phyloP scores from a whole-genome alignment of 225 moss, liverwort and hornwort genomes.

The Pseudisothecium myosuroides region DNA sequence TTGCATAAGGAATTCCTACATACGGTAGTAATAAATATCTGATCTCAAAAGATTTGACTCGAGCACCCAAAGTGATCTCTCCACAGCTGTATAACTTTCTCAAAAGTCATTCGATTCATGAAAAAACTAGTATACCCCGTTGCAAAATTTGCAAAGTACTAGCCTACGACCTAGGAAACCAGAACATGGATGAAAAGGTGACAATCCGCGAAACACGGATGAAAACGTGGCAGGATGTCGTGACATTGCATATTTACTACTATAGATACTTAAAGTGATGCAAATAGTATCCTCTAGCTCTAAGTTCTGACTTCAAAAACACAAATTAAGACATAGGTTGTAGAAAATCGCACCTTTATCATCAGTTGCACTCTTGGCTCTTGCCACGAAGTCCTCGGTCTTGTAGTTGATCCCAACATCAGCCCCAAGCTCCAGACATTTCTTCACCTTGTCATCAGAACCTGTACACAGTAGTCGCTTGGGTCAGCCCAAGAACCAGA shows the following conservation, averaged over 20 bases:
- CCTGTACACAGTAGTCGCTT: not conserved
- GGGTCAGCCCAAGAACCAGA: not conserved
- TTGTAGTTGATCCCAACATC: conserved; percentile 84
- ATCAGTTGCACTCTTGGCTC: conserved; percentile 39
- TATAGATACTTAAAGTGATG: not conserved
- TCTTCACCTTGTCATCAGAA: conserved; percentile 51
- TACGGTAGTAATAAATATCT: not conserved
- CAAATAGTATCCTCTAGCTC: not conserved
- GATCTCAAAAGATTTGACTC: not conserved
- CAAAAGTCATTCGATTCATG: not conserved
- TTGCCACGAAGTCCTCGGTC: conserved; percentile 64
- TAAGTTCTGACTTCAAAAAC: not conserved
- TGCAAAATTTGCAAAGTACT: not conserved
- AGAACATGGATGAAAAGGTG: not conserved
- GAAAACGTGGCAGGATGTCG: not conserved
- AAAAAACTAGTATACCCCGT: not conserved
- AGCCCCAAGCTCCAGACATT: conserved; percentile 61
- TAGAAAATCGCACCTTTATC: conserved; percentile 42
- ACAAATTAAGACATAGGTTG: not conserved
- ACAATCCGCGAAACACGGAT: not conserved
- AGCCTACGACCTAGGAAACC: not conserved
- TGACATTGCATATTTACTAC: not conserved
- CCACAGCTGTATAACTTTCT: not conserved
- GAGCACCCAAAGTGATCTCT: not conserved
- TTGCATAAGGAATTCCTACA: not conserved